These are phyloP conservation scores for Cercophora scortea DNA, from an alignment of 495 filamentous ascomycete genomes.

Conservation along the genomic window DNA sequence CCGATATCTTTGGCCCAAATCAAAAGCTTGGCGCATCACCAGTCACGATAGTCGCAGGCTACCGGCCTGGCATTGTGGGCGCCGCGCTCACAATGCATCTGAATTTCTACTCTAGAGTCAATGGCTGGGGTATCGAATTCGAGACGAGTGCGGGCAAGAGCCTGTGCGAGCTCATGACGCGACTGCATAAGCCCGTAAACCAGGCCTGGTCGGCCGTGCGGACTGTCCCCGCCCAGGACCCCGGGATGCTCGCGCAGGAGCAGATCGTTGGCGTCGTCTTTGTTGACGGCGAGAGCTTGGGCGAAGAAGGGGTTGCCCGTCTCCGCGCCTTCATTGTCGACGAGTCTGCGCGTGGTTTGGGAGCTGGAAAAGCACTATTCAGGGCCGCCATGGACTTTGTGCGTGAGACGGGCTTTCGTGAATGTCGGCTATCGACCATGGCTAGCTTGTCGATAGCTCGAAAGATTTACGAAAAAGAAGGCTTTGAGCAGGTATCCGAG, in stretches of 20 bases:
- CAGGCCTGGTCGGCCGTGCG: conserved; percentile 22
- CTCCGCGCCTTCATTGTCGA: conserved; percentile 29
- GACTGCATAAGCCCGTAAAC: conserved; percentile 15
- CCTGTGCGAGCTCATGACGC: conserved; percentile 9
- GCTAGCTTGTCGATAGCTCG: conserved; percentile 10
- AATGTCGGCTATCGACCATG: conserved; percentile 19
- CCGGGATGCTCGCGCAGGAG: background rate
- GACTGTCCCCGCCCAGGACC: background rate
- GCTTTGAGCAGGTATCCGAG: conserved; percentile 11
- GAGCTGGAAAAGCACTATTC: conserved; percentile 20
- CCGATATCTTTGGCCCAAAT: background rate
- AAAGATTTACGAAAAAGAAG: conserved; percentile 18
- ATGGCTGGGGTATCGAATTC: conserved; percentile 17
- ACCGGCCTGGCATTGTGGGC: conserved; percentile 24
- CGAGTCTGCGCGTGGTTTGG: conserved; percentile 12
- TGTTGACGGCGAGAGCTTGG: conserved; percentile 18
- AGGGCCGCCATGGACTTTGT: conserved; percentile 24
- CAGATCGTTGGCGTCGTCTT: conserved; percentile 22
- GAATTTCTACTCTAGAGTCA: conserved; percentile 12
- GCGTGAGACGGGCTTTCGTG: conserved; percentile 10
- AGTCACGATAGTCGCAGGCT: conserved; percentile 18
- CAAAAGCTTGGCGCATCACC: background rate
- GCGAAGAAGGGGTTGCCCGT: conserved; percentile 3
- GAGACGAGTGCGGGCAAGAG: conserved; percentile 11
- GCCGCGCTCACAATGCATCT: conserved; percentile 24